phyloP scores from a whole-genome alignment of 2,329 filamentous ascomycete genomes.

The Fusarium luffae region DNA sequence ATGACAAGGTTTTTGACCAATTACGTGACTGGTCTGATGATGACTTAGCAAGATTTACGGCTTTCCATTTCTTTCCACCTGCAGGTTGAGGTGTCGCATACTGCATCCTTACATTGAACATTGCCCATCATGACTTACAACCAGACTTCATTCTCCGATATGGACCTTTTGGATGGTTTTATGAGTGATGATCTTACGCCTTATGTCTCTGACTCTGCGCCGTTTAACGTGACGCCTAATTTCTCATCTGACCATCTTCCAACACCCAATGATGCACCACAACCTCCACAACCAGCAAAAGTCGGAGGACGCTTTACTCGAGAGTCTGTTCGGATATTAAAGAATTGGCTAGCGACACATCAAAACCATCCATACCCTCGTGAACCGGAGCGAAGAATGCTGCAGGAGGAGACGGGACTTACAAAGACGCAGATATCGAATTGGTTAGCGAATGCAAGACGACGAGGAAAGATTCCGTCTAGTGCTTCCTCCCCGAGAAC shows the following conservation, averaged over 20 bases:
- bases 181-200: slow-evolving; percentile 30
- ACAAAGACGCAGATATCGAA: slow-evolving; percentile 84
- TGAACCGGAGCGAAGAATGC: slow-evolving; percentile 80
- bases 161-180: slow-evolving; percentile 33
- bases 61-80: slow-evolving; percentile 23
- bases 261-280: background rate
- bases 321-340: slow-evolving; percentile 78
- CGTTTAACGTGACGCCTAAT: background rate
- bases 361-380: slow-evolving; percentile 83
- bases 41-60: slow-evolving; percentile 4
- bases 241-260: background rate
- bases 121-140: slow-evolving; percentile 21
- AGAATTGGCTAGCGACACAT: slow-evolving; percentile 82
- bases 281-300: slow-evolving; percentile 21
- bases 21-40: background rate
- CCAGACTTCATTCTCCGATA: slow-evolving; percentile 20
- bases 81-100: background rate
- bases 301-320: slow-evolving; percentile 64
- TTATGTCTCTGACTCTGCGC: slow-evolving; percentile 21
- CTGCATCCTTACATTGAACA: too few species aligned
- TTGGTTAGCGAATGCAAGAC: slow-evolving; percentile 87
- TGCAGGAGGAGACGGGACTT: slow-evolving; percentile 79
- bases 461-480: slow-evolving; percentile 73
- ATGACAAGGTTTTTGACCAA: slow-evolving; percentile 33
- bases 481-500: slow-evolving; percentile 28